A percentile compares a stretch with the other conserved stretches of the same genome.
Evolutionary conservation across 2,329 filamentous ascomycete species (phyloP).

Genomic region (Fusarium denticulatum): DNA sequence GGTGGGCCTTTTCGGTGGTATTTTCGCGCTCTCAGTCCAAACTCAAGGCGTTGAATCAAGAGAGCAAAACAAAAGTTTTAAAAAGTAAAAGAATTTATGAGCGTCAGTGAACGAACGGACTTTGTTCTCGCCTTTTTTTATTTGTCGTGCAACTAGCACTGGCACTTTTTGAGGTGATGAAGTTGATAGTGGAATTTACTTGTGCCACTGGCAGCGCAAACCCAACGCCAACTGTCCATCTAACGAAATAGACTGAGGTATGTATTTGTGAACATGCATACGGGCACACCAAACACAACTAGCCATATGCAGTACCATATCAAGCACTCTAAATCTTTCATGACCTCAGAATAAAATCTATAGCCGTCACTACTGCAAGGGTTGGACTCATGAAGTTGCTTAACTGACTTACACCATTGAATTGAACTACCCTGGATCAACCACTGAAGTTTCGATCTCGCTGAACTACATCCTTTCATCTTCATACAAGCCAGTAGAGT

Average conservation of each 20-base stretch:
- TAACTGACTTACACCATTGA: background rate
- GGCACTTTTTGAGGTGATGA: too few relatives aligned
- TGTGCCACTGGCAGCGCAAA: background rate
- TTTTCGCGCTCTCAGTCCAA: background rate
- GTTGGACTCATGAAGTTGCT: background rate
- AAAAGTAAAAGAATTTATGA: background rate
- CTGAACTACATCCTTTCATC: background rate
- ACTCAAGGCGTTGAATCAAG: background rate
- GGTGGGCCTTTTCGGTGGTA: background rate
- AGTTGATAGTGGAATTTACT: background rate
- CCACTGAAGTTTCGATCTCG: background rate
- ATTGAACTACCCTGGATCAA: background rate
- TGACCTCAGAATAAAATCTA: background rate
- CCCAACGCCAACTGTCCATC: fast-evolving
- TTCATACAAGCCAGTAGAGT: background rate
- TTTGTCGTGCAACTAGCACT: too few relatives aligned
- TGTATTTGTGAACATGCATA: background rate
- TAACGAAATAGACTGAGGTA: fast-evolving
- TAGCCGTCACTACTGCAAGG: background rate
- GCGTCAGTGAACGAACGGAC: background rate
- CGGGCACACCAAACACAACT: too few relatives aligned
- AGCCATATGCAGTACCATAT: background rate
- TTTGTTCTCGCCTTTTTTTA: too few relatives aligned
- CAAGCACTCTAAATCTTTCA: fast-evolving
- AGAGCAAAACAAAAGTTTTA: background rate